These are phyloP conservation scores for Teratosphaeria viscida DNA, from an alignment of 2,329 filamentous ascomycete species.

Conservation along the genomic window DNA sequence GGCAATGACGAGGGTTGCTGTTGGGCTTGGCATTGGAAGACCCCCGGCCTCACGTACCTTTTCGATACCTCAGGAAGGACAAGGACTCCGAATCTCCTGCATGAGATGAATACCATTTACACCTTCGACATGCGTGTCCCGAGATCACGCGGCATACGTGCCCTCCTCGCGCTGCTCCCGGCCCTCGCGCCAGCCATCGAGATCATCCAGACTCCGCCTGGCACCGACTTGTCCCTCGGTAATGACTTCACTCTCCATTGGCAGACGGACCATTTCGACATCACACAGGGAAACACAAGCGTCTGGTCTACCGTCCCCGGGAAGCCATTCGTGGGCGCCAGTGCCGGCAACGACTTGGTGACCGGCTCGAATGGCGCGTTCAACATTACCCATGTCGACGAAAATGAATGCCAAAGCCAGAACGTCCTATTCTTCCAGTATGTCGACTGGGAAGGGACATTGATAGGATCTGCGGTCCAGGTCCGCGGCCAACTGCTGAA, in stretches of 20 bases:
- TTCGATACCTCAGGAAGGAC: neutral
- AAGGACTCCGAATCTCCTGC: neutral
- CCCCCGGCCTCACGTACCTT: neutral
- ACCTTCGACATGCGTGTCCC: neutral
- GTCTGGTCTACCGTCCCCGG: slow-evolving; percentile 13
- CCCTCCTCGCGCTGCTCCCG: neutral
- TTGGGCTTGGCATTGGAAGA: neutral
- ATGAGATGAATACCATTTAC: neutral
- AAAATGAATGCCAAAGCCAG: slow-evolving; percentile 14
- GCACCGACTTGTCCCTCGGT: neutral
- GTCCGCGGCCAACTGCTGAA: slow-evolving; percentile 13
- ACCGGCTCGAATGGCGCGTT: slow-evolving; percentile 15
- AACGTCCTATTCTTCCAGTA: slow-evolving; percentile 11
- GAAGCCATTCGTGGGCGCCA: slow-evolving; percentile 17
- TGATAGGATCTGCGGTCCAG: slow-evolving; percentile 10
- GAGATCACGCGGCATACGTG: neutral
- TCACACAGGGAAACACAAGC: slow-evolving; percentile 6
- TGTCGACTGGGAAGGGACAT: slow-evolving; percentile 7
- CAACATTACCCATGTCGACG: slow-evolving; percentile 17
- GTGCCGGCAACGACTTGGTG: slow-evolving; percentile 16
- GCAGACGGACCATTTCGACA: slow-evolving; percentile 5
- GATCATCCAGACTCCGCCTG: neutral
- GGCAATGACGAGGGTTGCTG: neutral
- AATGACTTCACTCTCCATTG: neutral
- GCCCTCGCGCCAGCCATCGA: neutral